Evolutionary conservation across 768 basidiomycete genomes (phyloP).

Genomic region (Mycena haematopus): DNA sequence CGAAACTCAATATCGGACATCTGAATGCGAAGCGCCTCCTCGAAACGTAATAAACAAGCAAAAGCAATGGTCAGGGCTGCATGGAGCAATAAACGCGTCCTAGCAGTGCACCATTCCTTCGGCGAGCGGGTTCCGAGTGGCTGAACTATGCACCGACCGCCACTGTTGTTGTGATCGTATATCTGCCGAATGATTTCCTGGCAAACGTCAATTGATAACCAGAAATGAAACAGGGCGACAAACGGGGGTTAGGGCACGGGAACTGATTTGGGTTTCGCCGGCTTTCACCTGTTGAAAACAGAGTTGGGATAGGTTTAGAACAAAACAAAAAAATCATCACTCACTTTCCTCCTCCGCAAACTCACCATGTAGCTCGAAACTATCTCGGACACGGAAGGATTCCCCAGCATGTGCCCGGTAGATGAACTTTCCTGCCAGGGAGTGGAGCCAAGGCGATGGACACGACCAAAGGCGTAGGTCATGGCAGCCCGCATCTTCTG

Average conservation of each 20-base stretch:
- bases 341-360: conserved; percentile 19
- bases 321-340: too few relatives aligned
- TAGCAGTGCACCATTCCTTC: conserved; percentile 39
- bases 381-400: conserved; percentile 31
- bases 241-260: conserved; percentile 27
- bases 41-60: conserved; percentile 38
- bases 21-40: conserved; percentile 42
- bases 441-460: conserved; percentile 19
- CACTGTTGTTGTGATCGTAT: conserved; percentile 23
- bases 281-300: conserved; percentile 19
- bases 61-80: conserved; percentile 40
- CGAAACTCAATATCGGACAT: conserved; percentile 31
- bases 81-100: conserved; percentile 33
- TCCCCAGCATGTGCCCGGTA: conserved; percentile 17
- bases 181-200: conserved; percentile 5
- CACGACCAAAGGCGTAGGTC: too few relatives aligned
- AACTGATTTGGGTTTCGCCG: conserved; percentile 28
- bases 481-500: conserved; percentile 43
- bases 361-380: conserved; percentile 31
- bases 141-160: conserved; percentile 3
- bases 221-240: too few relatives aligned
- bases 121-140: too few relatives aligned
- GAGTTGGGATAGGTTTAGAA: too few relatives aligned
- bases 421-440: conserved; percentile 29
- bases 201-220: too few relatives aligned